Evolutionary conservation across 441 rosid genomes (phyloP), one percentile per base, ranked within the genome.

Genomic region (Bocquillonia castaneifolia): DNA sequence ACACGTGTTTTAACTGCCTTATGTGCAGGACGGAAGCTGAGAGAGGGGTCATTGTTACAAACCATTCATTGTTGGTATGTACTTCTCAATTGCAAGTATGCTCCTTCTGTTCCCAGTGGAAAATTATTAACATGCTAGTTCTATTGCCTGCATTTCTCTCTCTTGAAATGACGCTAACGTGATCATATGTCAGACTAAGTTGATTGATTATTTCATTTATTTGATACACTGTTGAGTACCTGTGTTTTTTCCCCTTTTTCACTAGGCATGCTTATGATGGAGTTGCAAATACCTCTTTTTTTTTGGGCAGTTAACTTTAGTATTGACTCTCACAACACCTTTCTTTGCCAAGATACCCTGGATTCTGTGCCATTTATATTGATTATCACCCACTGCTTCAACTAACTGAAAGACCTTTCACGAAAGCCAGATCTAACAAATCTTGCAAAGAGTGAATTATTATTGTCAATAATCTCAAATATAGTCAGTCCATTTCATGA

Each of bases 21-120:
- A 60, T 83, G 71, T 71, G 67, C 89, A 92, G 99, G 99, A 88
- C 79, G 59, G 99, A 95, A 82, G 88, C 93, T 62, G 98, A 92
- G 82, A 90, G 90, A 80, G 97, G 97, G 51, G 86, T 95, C 76
- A 79, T 90, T 48, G 81, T 95, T 67, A 95, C 96, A 68, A 89
- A 89, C 72, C 99, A 92, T 72, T 92, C 99, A 22, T 79, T 94
- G 63, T 79, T 44, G 86, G 98, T 94, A 86, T 61, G 83, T 50
- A 66, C 62, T 72, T 57, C 56, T 74, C 57, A 10, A 45, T 69
- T n/a, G 40, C 9, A 36, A 36, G 40, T 31, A 6, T 44, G 31
- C 37, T 14, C 37, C 14, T 58, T 63, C 25, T 17, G 1, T 17
- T n/a, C 13, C 56, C 26, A n/a, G 42, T 55, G 18, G 47, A 51